Conservation (phyloP, 306 rosid species). For the Cercis canadensis region DNA sequence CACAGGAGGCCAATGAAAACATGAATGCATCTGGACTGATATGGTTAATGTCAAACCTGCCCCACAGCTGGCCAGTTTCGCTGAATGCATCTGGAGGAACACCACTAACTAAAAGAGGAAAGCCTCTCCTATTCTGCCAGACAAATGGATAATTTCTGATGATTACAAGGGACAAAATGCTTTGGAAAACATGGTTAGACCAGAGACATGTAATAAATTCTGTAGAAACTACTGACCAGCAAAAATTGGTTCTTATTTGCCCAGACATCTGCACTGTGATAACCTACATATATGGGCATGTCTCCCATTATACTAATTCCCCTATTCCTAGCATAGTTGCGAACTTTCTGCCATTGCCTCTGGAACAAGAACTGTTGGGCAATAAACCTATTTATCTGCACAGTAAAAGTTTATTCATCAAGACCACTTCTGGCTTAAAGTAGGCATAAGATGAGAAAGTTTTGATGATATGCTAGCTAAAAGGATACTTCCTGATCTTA, state of each 20-base stretch:
- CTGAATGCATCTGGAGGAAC: slow-evolving; percentile 98
- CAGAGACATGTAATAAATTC: slow-evolving; percentile 28
- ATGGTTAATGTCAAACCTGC: slow-evolving; percentile 58
- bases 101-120: slow-evolving; percentile 90
- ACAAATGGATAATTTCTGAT: slow-evolving; percentile 36
- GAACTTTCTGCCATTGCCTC: slow-evolving; percentile 93
- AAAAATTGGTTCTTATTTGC: slow-evolving; percentile 86
- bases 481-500: slow-evolving; percentile 57
- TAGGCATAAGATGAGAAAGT: slow-evolving; percentile 19
- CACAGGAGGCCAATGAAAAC: not conserved
- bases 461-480: slow-evolving; percentile 34
- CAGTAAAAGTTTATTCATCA: slow-evolving; percentile 39
- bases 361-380: slow-evolving; percentile 95
- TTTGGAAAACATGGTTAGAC: slow-evolving; percentile 14
- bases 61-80: slow-evolving; percentile 98
- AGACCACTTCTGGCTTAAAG: slow-evolving; percentile 37
- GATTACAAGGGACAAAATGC: slow-evolving; percentile 23
- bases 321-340: slow-evolving; percentile 67
- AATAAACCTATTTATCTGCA: slow-evolving; percentile 83
- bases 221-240: slow-evolving; percentile 61
- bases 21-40: not conserved
- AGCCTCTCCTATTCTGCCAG: slow-evolving; percentile 80
- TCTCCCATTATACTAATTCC: slow-evolving; percentile 95
- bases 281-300: slow-evolving; percentile 98
- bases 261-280: slow-evolving; percentile 99